phyloP scores from a whole-genome alignment of 371 early-diverging fungal genomes.

The Mucor ambiguus region DNA sequence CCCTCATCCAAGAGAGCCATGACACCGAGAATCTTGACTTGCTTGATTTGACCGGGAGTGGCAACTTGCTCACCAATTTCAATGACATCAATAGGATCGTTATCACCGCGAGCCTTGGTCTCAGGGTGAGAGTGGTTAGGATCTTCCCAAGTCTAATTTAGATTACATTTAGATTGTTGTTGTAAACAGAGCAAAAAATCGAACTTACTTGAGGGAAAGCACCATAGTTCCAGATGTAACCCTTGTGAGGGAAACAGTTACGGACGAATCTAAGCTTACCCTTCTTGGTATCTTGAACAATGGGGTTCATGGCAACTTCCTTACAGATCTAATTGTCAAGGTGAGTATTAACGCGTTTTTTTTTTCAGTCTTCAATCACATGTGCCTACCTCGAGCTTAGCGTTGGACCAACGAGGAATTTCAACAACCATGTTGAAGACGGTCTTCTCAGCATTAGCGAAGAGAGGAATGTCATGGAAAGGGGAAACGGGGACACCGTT shows the following conservation, averaged over 20 bases:
- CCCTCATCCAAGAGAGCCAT: slow-evolving; percentile 96
- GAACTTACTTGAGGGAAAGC: slow-evolving; percentile 74
- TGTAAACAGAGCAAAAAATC: background rate
- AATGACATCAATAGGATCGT: slow-evolving; percentile 95
- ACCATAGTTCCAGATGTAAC: slow-evolving; percentile 98
- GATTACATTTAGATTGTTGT: background rate
- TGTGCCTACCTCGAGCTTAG: slow-evolving; percentile 85
- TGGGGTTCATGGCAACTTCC: slow-evolving; percentile 87
- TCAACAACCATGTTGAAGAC: slow-evolving; percentile 92
- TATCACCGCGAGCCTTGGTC: slow-evolving; percentile 88
- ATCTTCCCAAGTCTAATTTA: slow-evolving; percentile 90
- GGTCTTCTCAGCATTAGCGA: slow-evolving; percentile 72
- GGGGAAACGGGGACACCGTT: slow-evolving; percentile 71
- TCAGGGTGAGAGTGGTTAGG: slow-evolving; percentile 78
- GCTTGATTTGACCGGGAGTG: slow-evolving; percentile 91
- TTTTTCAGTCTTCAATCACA: background rate
- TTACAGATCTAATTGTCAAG: slow-evolving; percentile 65
- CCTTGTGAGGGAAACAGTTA: slow-evolving; percentile 96
- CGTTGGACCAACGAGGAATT: slow-evolving; percentile 95
- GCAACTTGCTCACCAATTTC: slow-evolving; percentile 93
- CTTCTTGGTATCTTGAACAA: slow-evolving; percentile 95
- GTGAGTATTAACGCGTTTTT: background rate
- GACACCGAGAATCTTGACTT: slow-evolving; percentile 94
- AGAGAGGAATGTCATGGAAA: slow-evolving; percentile 94
- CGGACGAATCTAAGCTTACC: slow-evolving; percentile 90